Percentiles rank a stretch among this genome's conserved stretches.
phyloP scores from a whole-genome alignment of 805 yeast genomes.

The Kodamaea fukazawae region DNA sequence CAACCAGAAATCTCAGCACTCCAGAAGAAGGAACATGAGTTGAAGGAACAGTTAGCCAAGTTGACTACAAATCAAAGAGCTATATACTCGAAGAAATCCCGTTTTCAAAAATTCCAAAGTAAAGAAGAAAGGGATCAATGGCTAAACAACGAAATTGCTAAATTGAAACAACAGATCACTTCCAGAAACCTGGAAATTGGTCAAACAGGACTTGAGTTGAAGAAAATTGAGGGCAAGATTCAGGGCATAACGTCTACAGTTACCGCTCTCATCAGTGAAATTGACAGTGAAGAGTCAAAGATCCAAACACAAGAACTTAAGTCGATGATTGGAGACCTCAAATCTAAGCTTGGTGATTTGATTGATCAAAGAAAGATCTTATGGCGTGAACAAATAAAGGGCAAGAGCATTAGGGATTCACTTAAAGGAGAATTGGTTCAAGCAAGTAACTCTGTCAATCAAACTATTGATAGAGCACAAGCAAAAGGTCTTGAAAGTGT shows the following conservation, averaged over 20 bases:
- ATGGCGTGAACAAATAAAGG: constrained; percentile 78
- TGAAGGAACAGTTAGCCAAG: constrained; percentile 40
- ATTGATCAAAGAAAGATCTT: constrained; percentile 66
- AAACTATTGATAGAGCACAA: constrained; percentile 72
- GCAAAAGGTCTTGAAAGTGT: constrained; percentile 71
- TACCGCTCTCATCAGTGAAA: constrained; percentile 23
- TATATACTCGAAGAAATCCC: constrained; percentile 68
- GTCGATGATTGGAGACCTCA: constrained; percentile 40
- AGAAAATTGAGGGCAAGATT: constrained; percentile 12
- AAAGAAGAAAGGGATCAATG: constrained; percentile 63
- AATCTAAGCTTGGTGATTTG: constrained; percentile 39
- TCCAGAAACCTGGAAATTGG: constrained; percentile 23
- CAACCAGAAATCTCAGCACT: constrained; percentile 43
- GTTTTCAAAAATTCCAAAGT: constrained; percentile 56
- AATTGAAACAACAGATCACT: constrained; percentile 27
- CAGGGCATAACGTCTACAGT: constrained; percentile 13
- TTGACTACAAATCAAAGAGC: constrained; percentile 53
- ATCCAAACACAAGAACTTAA: constrained; percentile 18
- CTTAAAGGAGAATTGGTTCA: constrained; percentile 51
- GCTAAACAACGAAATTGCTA: constrained; percentile 53
- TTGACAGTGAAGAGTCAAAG: constrained; percentile 9
- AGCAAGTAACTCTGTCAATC: constrained; percentile 60
- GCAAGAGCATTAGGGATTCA: constrained; percentile 54
- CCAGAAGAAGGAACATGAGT: constrained; percentile 36
- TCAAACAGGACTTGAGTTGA: constrained; percentile 21